Evolutionary conservation across 169 alveolate species (phyloP).

Genomic region (Cryptosporidium baileyi): DNA sequence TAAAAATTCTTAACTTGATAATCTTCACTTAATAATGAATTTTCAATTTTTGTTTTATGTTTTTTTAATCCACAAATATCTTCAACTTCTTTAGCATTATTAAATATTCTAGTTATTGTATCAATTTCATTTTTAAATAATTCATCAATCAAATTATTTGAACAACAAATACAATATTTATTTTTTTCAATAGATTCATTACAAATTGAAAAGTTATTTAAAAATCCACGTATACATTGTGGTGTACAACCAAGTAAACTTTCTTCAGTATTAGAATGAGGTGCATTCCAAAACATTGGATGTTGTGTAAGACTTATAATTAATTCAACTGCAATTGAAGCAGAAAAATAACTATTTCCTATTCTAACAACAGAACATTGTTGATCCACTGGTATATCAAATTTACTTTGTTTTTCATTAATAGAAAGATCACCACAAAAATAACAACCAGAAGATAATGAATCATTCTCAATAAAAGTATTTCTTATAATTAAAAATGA

Average conservation of each 20-base stretch:
- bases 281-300: constrained; percentile 81
- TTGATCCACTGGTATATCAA: constrained; percentile 89
- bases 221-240: constrained; percentile 49
- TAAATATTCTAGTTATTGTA: not conserved
- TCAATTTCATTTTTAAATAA: constrained; percentile 8
- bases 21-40: not conserved
- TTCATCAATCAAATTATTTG: not conserved
- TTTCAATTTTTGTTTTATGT: constrained; percentile 5
- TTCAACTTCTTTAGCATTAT: constrained; percentile 23
- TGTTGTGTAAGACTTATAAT: constrained; percentile 81
- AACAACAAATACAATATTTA: constrained; percentile 39
- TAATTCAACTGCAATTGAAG: constrained; percentile 85
- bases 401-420: constrained; percentile 82
- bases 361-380: constrained; percentile 90
- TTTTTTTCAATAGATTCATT: constrained; percentile 21
- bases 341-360: constrained; percentile 85
- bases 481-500: constrained; percentile 87
- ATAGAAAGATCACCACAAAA: constrained; percentile 87
- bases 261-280: constrained; percentile 16
- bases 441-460: constrained; percentile 82
- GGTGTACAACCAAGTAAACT: constrained; percentile 29
- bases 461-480: constrained; percentile 72
- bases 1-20: not conserved
- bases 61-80: constrained; percentile 9
- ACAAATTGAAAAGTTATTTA: not conserved